Conservation (phyloP, 2,329 filamentous ascomycete species). For the Monosporascus sp. region DNA sequence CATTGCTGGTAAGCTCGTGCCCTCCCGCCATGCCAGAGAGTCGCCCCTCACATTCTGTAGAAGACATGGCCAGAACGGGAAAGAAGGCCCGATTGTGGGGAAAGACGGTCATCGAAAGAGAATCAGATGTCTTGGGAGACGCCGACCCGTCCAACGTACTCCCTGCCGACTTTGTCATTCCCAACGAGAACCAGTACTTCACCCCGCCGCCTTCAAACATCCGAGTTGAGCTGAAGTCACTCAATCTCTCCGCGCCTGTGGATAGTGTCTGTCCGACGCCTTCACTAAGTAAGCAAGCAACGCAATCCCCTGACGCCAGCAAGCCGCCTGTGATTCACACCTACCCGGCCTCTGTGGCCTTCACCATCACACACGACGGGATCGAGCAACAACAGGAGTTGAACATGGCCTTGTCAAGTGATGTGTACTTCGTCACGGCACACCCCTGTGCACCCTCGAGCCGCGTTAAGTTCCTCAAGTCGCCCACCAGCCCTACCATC, state of each 20-base stretch:
- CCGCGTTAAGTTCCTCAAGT: constrained; percentile 52
- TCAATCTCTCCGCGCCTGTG: constrained; percentile 41
- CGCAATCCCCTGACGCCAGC: constrained; percentile 31
- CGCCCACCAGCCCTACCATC: constrained; percentile 54
- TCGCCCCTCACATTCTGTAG: constrained; percentile 26
- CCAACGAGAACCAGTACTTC: constrained; percentile 48
- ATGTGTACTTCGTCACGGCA: constrained; percentile 60
- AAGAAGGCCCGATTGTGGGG: constrained; percentile 57
- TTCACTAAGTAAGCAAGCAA: constrained; percentile 33
- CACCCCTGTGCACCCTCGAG: constrained; percentile 58
- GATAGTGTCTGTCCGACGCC: constrained; percentile 42
- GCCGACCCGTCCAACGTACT: constrained; percentile 48
- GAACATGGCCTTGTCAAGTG: constrained; percentile 45
- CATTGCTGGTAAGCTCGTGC: constrained; percentile 39
- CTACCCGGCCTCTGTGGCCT: constrained; percentile 36
- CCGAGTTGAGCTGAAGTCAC: constrained; percentile 41
- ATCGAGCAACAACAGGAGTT: constrained; percentile 33
- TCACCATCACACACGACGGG: constrained; percentile 36
- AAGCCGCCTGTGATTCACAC: constrained; percentile 26
- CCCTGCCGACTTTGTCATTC: constrained; percentile 58
- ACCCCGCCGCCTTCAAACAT: constrained; percentile 41
- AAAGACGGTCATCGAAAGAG: constrained; percentile 52
- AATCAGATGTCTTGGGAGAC: constrained; percentile 56
- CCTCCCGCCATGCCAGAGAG: background rate
- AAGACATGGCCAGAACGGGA: constrained; percentile 43